phyloP scores from a whole-genome alignment of 148 eudicot species.

The Limonium bicolor region DNA sequence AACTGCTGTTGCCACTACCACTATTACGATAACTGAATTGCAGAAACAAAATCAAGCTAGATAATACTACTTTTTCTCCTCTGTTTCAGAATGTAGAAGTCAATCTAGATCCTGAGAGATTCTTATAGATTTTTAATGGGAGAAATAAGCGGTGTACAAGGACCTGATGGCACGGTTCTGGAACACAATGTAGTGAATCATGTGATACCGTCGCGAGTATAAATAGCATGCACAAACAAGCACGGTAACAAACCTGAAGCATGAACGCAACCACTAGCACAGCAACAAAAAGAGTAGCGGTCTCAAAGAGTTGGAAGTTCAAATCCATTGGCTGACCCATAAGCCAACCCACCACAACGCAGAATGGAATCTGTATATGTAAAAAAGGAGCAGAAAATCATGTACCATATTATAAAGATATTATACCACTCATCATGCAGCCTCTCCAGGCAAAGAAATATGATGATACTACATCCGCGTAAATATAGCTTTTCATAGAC shows the following conservation, averaged over 20 bases:
- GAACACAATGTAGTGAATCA: no score
- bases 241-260: conserved; percentile 99
- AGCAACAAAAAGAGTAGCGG: conserved; percentile 85
- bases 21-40: no score
- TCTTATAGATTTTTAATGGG: no score
- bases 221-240: no score
- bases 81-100: no score
- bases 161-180: no score
- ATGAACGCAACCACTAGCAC: conserved; percentile 91
- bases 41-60: no score
- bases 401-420: background rate
- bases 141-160: no score
- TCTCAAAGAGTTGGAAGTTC: conserved; percentile 90
- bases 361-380: conserved; percentile 87
- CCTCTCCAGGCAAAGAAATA: background rate
- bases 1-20: no score
- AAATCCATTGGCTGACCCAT: conserved; percentile 93
- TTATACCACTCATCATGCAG: background rate
- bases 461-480: background rate
- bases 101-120: no score
- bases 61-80: no score
- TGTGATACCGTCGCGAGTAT: no score
- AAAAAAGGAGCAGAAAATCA: background rate
- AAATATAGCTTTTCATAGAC: background rate
- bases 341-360: conserved; percentile 89